phyloP scores from a whole-genome alignment of 805 yeast genomes.

The Wickerhamiella parazyma region DNA sequence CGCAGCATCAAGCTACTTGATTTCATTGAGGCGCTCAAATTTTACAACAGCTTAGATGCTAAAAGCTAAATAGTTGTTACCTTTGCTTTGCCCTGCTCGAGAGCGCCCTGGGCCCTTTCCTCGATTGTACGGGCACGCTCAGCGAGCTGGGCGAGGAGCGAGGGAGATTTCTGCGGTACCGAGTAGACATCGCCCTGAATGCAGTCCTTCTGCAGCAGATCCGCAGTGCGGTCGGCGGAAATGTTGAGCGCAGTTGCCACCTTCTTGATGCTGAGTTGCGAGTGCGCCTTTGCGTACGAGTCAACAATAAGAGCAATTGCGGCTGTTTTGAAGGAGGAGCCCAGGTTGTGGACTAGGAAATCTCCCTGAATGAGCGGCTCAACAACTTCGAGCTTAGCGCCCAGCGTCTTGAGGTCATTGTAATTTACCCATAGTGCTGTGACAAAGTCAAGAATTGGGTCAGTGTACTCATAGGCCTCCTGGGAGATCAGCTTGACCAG shows the following conservation, averaged over 20 bases:
- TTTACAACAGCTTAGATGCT: background rate
- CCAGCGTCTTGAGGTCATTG: conserved; percentile 40
- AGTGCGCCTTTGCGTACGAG: conserved; percentile 42
- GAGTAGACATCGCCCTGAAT: conserved; percentile 45
- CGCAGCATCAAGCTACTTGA: conserved; percentile 5
- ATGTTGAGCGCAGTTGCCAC: conserved; percentile 35
- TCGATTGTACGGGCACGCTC: background rate
- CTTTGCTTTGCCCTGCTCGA: background rate
- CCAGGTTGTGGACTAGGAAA: conserved; percentile 38
- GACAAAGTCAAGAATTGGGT: conserved; percentile 48
- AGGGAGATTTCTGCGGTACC: conserved; percentile 23
- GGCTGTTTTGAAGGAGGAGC: conserved; percentile 31
- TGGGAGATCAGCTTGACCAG: conserved; percentile 43
- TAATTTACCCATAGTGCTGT: conserved; percentile 43
- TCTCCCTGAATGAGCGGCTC: conserved; percentile 38
- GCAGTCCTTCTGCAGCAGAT: conserved; percentile 33
- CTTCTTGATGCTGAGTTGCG: conserved; percentile 34
- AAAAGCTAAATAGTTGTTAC: background rate
- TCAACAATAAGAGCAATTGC: conserved; percentile 41
- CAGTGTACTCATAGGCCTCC: conserved; percentile 51
- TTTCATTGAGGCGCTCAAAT: conserved; percentile 7
- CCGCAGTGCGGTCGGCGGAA: conserved; percentile 35
- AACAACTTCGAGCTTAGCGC: conserved; percentile 35
- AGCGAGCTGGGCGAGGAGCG: background rate
- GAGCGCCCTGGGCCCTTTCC: background rate